phyloP scores from a whole-genome alignment of 306 rosid genomes.

The Alnus glutinosa region DNA sequence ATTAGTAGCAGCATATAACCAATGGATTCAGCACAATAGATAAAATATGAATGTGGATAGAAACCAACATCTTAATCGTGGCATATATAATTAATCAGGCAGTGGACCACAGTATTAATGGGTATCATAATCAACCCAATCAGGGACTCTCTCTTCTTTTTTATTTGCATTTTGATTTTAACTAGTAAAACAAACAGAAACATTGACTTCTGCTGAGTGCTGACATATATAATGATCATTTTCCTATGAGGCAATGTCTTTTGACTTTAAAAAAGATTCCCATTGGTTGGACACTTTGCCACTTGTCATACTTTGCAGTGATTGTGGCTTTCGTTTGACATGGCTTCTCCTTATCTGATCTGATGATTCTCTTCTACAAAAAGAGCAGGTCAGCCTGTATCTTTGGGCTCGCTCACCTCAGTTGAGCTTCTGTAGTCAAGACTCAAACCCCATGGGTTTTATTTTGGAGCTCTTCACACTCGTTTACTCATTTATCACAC shows the following conservation, averaged over 20 bases:
- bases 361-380: neutral
- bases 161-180: neutral
- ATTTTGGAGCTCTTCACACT: neutral
- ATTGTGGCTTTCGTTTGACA: neutral
- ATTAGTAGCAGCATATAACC: neutral
- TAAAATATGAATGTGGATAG: neutral
- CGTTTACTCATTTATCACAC: neutral
- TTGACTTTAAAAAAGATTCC: neutral
- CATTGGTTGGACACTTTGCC: constrained; percentile 19
- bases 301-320: constrained; percentile 19
- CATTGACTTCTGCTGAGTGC: neutral
- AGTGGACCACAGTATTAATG: neutral
- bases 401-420: neutral
- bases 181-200: neutral
- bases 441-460: neutral
- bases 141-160: neutral
- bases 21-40: neutral
- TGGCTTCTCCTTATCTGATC: neutral
- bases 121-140: neutral
- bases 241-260: neutral
- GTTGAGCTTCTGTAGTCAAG: constrained; percentile 6
- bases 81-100: neutral
- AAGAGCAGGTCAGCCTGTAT: neutral
- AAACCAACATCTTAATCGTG: neutral
- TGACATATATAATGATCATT: neutral